Conservation (phyloP, 768 basidiomycete genomes). For the Suillus tomentosus region DNA sequence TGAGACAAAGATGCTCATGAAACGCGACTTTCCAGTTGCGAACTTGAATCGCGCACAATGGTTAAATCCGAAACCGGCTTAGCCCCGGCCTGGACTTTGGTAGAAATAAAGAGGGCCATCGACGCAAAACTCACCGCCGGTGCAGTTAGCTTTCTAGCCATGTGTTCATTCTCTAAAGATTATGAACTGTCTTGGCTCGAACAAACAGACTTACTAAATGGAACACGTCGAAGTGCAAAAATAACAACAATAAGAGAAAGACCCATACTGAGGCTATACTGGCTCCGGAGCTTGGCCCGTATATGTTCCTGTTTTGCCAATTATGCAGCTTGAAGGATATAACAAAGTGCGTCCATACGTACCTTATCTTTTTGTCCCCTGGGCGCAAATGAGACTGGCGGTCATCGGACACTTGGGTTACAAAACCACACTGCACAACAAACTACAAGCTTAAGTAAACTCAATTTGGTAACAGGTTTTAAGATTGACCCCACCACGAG, state of each 20-base stretch:
- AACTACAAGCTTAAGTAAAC: background rate
- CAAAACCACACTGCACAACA: background rate
- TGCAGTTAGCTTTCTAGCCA: conserved; percentile 20
- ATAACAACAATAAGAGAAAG: conserved; percentile 27
- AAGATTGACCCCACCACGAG: background rate
- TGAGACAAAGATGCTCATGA: conserved; percentile 9
- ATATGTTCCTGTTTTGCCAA: conserved; percentile 3
- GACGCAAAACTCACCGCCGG: conserved; percentile 25
- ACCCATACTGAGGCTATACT: conserved; percentile 19
- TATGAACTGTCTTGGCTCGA: conserved; percentile 9
- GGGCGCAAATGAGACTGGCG: conserved; percentile 18
- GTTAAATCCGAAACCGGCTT: conserved; percentile 39
- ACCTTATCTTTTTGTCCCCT: conserved; percentile 33
- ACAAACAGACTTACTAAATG: conserved; percentile 19
- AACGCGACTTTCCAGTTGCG: conserved; percentile 22
- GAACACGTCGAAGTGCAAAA: conserved; percentile 16
- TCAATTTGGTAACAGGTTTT: conserved; percentile 17
- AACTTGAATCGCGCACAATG: conserved; percentile 31
- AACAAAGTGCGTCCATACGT: conserved; percentile 24
- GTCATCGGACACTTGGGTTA: background rate
- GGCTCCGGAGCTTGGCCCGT: conserved; percentile 13
- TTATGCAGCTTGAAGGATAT: conserved; percentile 2
- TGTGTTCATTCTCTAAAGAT: conserved; percentile 12
- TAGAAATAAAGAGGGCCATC: conserved; percentile 16
- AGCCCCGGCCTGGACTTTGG: conserved; percentile 24